Percentiles rank a stretch among this genome's conserved stretches.
phyloP scores from a whole-genome alignment of 2,329 filamentous ascomycete species.

The Diaporthe sp. region DNA sequence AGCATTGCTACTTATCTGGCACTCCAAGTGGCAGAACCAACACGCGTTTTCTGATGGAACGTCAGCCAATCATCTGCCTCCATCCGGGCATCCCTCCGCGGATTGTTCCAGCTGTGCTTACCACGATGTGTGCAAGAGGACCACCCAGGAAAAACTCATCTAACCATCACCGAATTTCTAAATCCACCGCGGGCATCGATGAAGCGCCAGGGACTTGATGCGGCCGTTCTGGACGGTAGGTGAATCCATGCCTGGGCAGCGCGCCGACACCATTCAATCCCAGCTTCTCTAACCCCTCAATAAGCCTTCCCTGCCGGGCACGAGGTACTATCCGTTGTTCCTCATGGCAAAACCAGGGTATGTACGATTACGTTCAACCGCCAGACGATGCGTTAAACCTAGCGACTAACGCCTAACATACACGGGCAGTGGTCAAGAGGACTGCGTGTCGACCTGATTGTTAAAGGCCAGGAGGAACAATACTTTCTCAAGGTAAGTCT shows the following conservation, averaged over 20 bases:
- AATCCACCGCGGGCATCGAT: neutral
- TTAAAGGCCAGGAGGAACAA: neutral
- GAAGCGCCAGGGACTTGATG: slow-evolving; percentile 5
- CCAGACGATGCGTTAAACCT: neutral
- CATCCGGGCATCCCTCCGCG: too few relatives aligned
- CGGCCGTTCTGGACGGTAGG: neutral
- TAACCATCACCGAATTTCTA: too few relatives aligned
- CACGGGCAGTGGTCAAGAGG: slow-evolving; percentile 27
- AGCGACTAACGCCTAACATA: neutral
- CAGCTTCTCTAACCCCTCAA: neutral
- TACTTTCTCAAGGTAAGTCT: slow-evolving; percentile 15
- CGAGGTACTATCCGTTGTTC: slow-evolving; percentile 43
- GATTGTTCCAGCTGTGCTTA: too few relatives aligned
- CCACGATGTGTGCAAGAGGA: too few relatives aligned
- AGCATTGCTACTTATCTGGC: too few relatives aligned
- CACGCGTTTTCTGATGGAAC: too few relatives aligned
- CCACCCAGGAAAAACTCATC: too few relatives aligned
- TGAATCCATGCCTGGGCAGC: neutral
- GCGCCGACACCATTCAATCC: too few relatives aligned
- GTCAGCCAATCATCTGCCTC: too few relatives aligned
- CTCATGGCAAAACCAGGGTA: slow-evolving; percentile 44
- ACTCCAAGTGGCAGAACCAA: too few relatives aligned
- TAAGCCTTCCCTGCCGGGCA: slow-evolving; percentile 42
- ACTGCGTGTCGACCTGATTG: slow-evolving; percentile 31
- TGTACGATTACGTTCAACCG: too few relatives aligned